phyloP scores from a whole-genome alignment of 495 filamentous ascomycete species.

The Gamarada debralockiae region DNA sequence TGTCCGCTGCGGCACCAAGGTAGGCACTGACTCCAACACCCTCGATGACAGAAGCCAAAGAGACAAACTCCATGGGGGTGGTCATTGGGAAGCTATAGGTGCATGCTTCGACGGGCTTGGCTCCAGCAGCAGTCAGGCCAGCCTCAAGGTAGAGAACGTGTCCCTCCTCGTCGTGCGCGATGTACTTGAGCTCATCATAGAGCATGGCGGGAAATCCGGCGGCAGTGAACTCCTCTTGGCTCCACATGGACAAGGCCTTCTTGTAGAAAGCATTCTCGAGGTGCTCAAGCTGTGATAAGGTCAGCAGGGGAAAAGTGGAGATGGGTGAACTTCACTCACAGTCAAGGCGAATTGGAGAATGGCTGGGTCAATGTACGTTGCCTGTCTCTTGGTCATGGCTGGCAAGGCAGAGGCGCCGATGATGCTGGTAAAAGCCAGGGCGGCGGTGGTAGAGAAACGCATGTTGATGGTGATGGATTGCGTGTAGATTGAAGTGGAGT shows the following conservation, averaged over 20 bases:
- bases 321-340: too few species aligned
- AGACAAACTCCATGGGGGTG: conserved; percentile 41
- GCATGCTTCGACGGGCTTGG: conserved; percentile 44
- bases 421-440: conserved; percentile 6
- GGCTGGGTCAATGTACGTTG: conserved; percentile 10
- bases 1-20: conserved; percentile 55
- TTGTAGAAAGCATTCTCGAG: conserved; percentile 49
- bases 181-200: conserved; percentile 45
- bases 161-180: conserved; percentile 51
- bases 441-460: conserved; percentile 12
- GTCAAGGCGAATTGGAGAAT: conserved; percentile 25
- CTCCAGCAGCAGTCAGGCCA: conserved; percentile 34
- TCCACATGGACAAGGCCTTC: conserved; percentile 51
- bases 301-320: not conserved
- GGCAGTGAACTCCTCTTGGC: conserved; percentile 38
- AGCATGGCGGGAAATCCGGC: conserved; percentile 48
- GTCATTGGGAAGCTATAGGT: conserved; percentile 51
- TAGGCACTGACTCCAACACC: conserved; percentile 55
- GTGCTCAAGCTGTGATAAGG: conserved; percentile 40
- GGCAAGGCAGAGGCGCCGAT: conserved; percentile 6
- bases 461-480: conserved; percentile 1
- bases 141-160: conserved; percentile 38
- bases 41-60: conserved; percentile 49
- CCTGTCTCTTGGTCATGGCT: conserved; percentile 5
- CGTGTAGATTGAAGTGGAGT: too few species aligned